Base-by-base conservation (phyloP, 1,284 basidiomycete genomes). In the Bjerkandera adusta region DNA sequence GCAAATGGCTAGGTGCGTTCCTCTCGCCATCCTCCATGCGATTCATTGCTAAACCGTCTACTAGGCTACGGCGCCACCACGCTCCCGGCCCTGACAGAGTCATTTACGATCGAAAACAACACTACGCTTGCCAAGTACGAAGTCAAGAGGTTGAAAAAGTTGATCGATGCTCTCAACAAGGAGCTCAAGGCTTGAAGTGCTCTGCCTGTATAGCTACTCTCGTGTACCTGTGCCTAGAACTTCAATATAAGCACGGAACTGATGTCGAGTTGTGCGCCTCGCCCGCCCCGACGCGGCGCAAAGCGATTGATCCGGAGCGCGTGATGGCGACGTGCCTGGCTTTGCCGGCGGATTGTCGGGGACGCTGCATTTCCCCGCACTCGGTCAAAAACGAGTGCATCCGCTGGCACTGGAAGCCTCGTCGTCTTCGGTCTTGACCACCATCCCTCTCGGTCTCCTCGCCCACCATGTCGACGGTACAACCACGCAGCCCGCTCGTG, bases 51-150 rank as follows among this genome's bases (percentile, higher is more conserved):
- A 21, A 48, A 26, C 26, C 22, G 35, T 40, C 32, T 32, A n/a
- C 40, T 57, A 85, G 87, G 87, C 3, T 95, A 96, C 60, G 92
- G 91, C 21, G 90, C 89, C 8, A 92, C 89, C 1, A 89, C 89
- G 3, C 76, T 95, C 61, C 93, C 92, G 6, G 89, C 80, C 11
- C 70, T 95, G 34, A 89, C 85, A 1, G 92, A 95, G 64, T 83
- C 89, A 3, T 72, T 94, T 49, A 77, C 80, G 4, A 75, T 83
- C 43, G 88, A 92, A 47, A 73, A 81, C 57, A 81, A 87, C 56
- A 58, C 65, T 15, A 77, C 75, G 11, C 65, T 84, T 41, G 85
- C 85, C 1, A 69, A 80, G 53, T 64, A 75, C 51, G 90, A 93
- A 63, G 77, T 79, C n/a, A 66, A 69, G 20, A 79, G 89, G 48